A percentile compares a stretch with the other conserved stretches of the same genome.
phyloP scores from a whole-genome alignment of 148 eudicot species.

The Polygonum aviculare region DNA sequence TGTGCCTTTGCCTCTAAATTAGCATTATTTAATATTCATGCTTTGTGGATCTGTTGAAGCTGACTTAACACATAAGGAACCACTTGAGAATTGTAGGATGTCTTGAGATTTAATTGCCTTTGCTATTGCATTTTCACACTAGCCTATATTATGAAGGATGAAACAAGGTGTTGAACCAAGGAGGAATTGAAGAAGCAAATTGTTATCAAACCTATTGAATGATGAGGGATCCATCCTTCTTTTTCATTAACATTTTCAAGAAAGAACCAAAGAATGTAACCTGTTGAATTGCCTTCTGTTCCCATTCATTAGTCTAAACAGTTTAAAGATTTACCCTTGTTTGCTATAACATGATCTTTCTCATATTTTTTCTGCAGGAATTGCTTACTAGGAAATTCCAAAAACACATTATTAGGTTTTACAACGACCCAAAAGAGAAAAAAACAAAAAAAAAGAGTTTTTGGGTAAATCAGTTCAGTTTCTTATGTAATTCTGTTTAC shows the following conservation, averaged over 20 bases:
- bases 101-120: constrained; percentile 3
- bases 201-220: background rate
- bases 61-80: background rate
- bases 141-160: background rate
- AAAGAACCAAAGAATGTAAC: background rate
- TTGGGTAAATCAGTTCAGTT: background rate
- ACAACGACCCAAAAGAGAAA: background rate
- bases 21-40: background rate
- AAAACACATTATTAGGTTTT: constrained; percentile 1
- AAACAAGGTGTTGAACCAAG: background rate
- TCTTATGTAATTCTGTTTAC: constrained; percentile 2
- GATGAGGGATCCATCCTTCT: background rate
- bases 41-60: background rate
- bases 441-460: background rate
- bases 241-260: background rate
- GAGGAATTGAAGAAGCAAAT: background rate
- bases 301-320: background rate
- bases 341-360: background rate
- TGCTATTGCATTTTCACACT: background rate
- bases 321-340: background rate
- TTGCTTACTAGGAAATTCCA: constrained; percentile 47
- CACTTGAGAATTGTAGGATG: background rate
- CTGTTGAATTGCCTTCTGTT: background rate
- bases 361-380: constrained; percentile 36
- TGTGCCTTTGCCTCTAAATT: background rate